A percentile compares a stretch with the other conserved stretches of the same genome.
Conservation (phyloP, 1,284 basidiomycete species). For the Marasmius fiardii region DNA sequence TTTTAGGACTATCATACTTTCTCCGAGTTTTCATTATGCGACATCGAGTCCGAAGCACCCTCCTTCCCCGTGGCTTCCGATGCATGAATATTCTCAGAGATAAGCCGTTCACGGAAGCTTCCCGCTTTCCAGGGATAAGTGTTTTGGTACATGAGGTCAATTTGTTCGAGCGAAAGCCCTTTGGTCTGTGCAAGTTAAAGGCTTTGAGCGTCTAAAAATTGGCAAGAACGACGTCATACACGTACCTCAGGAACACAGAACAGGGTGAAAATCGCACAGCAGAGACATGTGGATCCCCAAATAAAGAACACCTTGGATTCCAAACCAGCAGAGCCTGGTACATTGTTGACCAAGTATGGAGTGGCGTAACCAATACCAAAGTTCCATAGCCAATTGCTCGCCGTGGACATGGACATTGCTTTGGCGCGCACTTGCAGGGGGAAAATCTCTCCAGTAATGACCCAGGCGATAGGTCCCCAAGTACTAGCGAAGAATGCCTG, state of each 20-base stretch:
- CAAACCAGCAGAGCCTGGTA: constrained; percentile 9
- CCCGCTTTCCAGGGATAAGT: constrained; percentile 47
- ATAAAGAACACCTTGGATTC: constrained; percentile 12
- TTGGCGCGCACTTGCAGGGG: constrained; percentile 43
- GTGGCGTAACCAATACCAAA: constrained; percentile 42
- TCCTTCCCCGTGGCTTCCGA: not conserved
- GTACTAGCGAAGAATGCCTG: constrained; percentile 36
- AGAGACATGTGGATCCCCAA: constrained; percentile 60
- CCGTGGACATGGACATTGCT: constrained; percentile 44
- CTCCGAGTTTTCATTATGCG: too few relatives aligned
- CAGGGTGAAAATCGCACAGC: constrained; percentile 73
- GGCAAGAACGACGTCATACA: constrained; percentile 6
- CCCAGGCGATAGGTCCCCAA: constrained; percentile 36
- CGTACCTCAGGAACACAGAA: constrained; percentile 70
- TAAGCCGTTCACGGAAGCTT: constrained; percentile 43
- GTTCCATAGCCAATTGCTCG: constrained; percentile 49
- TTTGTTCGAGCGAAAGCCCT: constrained; percentile 71
- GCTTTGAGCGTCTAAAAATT: constrained; percentile 1
- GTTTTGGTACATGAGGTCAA: constrained; percentile 60
- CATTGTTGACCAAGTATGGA: constrained; percentile 47
- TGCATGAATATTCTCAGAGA: constrained; percentile 23
- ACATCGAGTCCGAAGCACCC: too few relatives aligned
- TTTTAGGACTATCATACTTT: too few relatives aligned
- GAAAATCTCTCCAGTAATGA: constrained; percentile 34
- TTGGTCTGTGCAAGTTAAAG: constrained; percentile 43